A percentile compares a stretch with the other conserved stretches of the same genome.
These are phyloP conservation scores for Cystoderma amianthinum DNA, from an alignment of 768 basidiomycete genomes.

Conservation along the genomic window DNA sequence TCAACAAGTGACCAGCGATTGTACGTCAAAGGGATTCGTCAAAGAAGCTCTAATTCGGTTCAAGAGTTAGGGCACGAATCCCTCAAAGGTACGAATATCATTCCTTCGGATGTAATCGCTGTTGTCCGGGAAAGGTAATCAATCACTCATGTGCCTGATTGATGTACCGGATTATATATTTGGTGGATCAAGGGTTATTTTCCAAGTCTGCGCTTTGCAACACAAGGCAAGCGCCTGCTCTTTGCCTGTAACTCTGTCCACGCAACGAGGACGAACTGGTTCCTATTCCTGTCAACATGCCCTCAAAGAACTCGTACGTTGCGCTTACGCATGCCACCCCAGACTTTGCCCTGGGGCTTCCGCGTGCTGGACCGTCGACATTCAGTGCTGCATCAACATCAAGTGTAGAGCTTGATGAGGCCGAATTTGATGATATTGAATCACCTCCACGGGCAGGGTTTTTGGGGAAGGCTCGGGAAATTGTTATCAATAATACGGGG, in stretches of 20 bases:
- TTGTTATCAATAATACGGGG: slow-evolving; percentile 8
- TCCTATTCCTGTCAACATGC: neutral
- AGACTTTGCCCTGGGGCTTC: slow-evolving; percentile 8
- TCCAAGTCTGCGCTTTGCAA: neutral
- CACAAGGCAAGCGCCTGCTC: neutral
- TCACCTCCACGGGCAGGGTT: neutral
- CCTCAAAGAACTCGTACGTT: slow-evolving; percentile 9
- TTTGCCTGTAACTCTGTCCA: neutral
- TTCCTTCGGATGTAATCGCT: no score
- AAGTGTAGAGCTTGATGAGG: neutral
- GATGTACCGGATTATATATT: neutral
- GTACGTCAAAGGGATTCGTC: no score
- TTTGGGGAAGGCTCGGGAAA: neutral
- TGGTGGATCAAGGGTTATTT: neutral
- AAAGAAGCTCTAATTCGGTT: no score
- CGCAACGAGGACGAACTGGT: no score
- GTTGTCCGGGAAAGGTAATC: neutral
- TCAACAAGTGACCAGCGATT: no score
- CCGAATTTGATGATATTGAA: neutral
- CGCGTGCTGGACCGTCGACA: neutral
- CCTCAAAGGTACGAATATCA: no score
- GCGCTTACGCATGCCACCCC: slow-evolving; percentile 12
- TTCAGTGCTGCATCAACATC: neutral
- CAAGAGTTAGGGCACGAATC: no score
- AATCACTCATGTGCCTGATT: neutral